Conservation (phyloP, 306 rosid genomes). For the Hippophae rhamnoides region DNA sequence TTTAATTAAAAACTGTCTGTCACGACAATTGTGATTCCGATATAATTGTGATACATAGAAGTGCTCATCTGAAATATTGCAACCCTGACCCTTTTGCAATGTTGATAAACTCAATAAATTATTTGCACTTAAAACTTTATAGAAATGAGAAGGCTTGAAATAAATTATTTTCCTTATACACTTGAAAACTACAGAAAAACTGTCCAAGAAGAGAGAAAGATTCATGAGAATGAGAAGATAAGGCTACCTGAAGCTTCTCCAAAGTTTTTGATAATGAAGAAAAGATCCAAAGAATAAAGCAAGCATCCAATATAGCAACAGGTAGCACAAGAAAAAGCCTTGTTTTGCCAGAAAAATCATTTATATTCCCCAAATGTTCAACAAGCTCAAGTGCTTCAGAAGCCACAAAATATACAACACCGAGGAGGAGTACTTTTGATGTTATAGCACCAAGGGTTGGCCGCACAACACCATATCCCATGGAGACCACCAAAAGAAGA, state of each 20-base stretch:
- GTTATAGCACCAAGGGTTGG: slow-evolving; percentile 61
- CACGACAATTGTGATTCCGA: too few relatives aligned
- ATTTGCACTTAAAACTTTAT: not conserved
- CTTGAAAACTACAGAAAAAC: too few relatives aligned
- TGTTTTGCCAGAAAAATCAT: slow-evolving; percentile 58
- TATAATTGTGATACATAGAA: too few relatives aligned
- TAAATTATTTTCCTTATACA: too few relatives aligned
- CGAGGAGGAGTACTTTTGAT: slow-evolving; percentile 48
- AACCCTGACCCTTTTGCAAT: not conserved
- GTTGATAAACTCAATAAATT: not conserved
- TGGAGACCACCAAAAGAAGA: slow-evolving; percentile 61
- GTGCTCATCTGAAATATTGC: not conserved
- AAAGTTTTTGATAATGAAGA: slow-evolving; percentile 56
- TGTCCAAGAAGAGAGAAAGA: too few relatives aligned
- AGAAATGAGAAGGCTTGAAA: too few relatives aligned
- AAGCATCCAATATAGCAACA: slow-evolving; percentile 62
- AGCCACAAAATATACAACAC: slow-evolving; percentile 47
- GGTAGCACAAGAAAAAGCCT: slow-evolving; percentile 60
- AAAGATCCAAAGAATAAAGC: slow-evolving; percentile 70
- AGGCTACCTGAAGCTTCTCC: slow-evolving; percentile 72
- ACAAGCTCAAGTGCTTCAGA: slow-evolving; percentile 73
- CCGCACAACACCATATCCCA: slow-evolving; percentile 65
- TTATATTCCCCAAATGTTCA: slow-evolving; percentile 67
- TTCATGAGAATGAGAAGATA: slow-evolving; percentile 6
- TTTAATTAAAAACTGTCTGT: too few relatives aligned